These are phyloP conservation scores for Globisporangium radiosum DNA, from an alignment of 352 stramenopile genomes.

Conservation along the genomic window DNA sequence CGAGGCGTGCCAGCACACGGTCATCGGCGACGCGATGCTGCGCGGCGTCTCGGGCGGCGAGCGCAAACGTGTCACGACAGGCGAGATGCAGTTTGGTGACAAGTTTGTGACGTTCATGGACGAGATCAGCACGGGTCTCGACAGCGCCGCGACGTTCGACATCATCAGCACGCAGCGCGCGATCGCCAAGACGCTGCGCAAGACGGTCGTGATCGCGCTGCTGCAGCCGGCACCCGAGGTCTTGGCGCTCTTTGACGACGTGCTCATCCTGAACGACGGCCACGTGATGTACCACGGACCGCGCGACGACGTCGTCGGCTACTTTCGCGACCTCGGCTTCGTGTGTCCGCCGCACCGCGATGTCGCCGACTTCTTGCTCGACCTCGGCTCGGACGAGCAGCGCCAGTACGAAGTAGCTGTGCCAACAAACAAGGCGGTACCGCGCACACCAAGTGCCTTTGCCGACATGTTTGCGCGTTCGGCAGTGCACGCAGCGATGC, in stretches of 20 bases:
- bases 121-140: neutral
- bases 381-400: neutral
- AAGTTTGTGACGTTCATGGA: neutral
- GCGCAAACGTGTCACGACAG: constrained; percentile 63
- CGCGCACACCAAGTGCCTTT: neutral
- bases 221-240: constrained; percentile 66
- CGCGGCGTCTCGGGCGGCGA: constrained; percentile 61
- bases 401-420: neutral
- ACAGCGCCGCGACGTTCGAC: constrained; percentile 13
- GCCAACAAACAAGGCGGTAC: neutral
- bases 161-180: constrained; percentile 45
- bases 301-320: constrained; percentile 14
- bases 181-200: constrained; percentile 38
- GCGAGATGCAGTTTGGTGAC: constrained; percentile 72
- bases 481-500: neutral
- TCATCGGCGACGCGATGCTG: constrained; percentile 30
- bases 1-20: neutral
- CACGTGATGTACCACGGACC: constrained; percentile 36
- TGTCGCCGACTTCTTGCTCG: neutral
- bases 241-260: constrained; percentile 44
- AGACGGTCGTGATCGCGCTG: constrained; percentile 64
- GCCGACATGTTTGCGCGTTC: neutral
- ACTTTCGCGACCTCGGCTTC: neutral
- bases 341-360: neutral
- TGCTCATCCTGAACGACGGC: constrained; percentile 39